A percentile compares a stretch with the other conserved stretches of the same genome.
Conservation (phyloP, 768 basidiomycete species). For the Hemileccinum rubropunctum region DNA sequence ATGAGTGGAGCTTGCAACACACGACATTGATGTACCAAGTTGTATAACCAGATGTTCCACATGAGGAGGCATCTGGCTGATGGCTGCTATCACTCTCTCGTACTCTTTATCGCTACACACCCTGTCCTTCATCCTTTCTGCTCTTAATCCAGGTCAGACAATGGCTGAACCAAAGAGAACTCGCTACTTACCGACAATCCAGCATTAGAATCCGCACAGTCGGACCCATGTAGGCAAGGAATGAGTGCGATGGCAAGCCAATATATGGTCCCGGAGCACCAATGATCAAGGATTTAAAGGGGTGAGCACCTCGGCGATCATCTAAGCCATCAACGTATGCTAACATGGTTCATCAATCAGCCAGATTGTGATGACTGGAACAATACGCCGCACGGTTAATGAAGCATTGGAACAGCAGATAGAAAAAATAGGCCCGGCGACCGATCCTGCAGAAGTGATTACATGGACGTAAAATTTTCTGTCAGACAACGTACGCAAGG, state of each 20-base stretch:
- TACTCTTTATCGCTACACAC: constrained; percentile 80
- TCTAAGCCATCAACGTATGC: constrained; percentile 63
- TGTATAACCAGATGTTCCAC: constrained; percentile 86
- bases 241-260: constrained; percentile 78
- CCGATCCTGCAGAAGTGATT: constrained; percentile 59
- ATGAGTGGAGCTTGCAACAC: not conserved
- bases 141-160: constrained; percentile 42
- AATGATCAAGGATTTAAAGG: constrained; percentile 69
- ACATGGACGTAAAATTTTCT: not conserved
- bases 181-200: constrained; percentile 67
- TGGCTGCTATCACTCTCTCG: constrained; percentile 60
- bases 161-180: not conserved
- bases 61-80: constrained; percentile 55
- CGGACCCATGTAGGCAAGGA: constrained; percentile 78
- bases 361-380: not conserved
- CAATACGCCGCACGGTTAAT: constrained; percentile 55
- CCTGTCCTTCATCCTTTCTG: constrained; percentile 79
- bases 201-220: constrained; percentile 69
- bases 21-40: constrained; percentile 46
- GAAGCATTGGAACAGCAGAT: constrained; percentile 92
- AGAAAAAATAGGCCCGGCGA: constrained; percentile 85
- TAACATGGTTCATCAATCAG: constrained; percentile 4
- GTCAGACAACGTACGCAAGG: constrained; percentile 44
- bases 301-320: constrained; percentile 58
- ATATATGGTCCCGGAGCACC: constrained; percentile 78